Percentiles rank a stretch among this genome's conserved stretches.
phyloP scores from a whole-genome alignment of 805 yeast species.

The Saccharomycopsis babjevae region DNA sequence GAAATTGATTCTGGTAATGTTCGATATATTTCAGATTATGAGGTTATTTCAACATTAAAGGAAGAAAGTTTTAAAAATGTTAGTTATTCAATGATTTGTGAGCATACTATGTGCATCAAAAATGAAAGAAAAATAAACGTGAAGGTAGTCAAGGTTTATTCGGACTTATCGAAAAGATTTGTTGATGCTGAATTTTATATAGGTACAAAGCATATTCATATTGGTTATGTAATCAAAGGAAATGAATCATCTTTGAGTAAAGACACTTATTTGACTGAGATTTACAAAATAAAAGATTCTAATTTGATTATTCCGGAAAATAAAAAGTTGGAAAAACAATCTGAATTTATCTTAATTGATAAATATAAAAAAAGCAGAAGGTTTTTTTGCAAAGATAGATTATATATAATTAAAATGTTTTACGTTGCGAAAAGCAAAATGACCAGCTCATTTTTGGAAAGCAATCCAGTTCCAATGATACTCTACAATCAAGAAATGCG shows the following conservation, averaged over 20 bases:
- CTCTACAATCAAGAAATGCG: neutral
- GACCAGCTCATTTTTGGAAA: neutral
- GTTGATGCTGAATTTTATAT: constrained; percentile 52
- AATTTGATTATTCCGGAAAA: neutral
- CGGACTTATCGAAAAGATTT: constrained; percentile 36
- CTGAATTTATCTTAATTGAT: neutral
- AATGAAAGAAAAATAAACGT: constrained; percentile 27
- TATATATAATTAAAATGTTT: constrained; percentile 7
- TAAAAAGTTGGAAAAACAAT: neutral
- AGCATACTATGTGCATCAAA: constrained; percentile 31
- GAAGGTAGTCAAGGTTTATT: constrained; percentile 41
- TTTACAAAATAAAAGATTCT: neutral
- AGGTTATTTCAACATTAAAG: neutral
- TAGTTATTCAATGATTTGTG: constrained; percentile 6
- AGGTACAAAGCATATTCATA: constrained; percentile 36
- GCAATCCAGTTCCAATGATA: neutral
- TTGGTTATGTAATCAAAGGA: constrained; percentile 22
- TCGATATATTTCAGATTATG: neutral
- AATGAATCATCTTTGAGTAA: constrained; percentile 24
- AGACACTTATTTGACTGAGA: constrained; percentile 21
- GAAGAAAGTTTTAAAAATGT: neutral
- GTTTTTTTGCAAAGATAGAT: neutral
- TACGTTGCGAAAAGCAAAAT: constrained; percentile 6
- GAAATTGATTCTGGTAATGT: neutral
- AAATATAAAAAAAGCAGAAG: neutral